Conservation (phyloP, 1,284 basidiomycete genomes). For the Ganoderma leucocontextum region DNA sequence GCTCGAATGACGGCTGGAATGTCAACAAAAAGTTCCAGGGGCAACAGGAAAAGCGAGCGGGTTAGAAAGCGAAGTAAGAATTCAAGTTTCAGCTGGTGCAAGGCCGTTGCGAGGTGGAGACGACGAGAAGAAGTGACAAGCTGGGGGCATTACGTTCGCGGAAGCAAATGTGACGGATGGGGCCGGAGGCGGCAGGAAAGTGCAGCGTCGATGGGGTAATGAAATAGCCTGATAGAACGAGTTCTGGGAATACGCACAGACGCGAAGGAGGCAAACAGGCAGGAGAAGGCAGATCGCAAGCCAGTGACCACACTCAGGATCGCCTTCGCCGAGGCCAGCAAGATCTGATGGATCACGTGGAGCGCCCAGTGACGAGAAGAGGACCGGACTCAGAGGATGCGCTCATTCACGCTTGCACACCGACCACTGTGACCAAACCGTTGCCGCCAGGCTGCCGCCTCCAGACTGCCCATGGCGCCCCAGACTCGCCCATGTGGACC, state of each 20-base stretch:
- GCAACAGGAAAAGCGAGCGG: background rate
- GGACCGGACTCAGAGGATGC: background rate
- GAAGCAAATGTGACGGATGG: background rate
- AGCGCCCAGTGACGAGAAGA: background rate
- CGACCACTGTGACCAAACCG: background rate
- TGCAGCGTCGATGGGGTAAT: background rate
- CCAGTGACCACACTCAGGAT: background rate
- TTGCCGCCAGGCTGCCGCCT: background rate
- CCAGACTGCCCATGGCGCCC: background rate
- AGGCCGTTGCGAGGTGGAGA: background rate
- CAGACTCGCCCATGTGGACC: background rate
- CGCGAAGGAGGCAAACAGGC: background rate
- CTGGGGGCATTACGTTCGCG: background rate
- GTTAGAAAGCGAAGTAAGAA: background rate
- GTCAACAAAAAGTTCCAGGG: background rate
- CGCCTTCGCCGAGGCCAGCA: background rate
- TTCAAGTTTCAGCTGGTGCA: background rate
- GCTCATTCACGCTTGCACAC: background rate
- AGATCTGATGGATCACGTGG: background rate
- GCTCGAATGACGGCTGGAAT: background rate
- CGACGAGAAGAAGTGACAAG: background rate
- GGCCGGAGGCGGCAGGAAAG: background rate
- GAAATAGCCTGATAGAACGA: background rate
- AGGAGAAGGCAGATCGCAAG: constrained; percentile 1
- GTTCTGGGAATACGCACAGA: background rate